These are phyloP conservation scores for Penicillium sp. DNA, from an alignment of 2,329 filamentous ascomycete species.

Conservation along the genomic window DNA sequence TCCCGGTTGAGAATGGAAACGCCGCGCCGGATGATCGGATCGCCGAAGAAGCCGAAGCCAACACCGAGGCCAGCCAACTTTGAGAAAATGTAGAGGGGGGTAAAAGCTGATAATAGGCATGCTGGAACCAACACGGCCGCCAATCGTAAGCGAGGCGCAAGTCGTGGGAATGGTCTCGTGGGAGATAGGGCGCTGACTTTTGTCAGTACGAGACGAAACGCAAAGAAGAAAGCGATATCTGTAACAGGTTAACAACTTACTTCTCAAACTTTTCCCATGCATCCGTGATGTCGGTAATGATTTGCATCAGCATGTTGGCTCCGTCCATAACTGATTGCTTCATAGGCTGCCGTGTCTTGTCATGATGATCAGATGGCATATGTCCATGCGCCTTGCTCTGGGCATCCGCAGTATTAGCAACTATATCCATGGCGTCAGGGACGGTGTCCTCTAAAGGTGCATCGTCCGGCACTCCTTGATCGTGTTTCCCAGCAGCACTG, in stretches of 20 bases:
- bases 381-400: conserved; percentile 58
- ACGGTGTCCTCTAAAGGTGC: conserved; percentile 56
- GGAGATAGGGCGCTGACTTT: conserved; percentile 61
- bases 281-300: conserved; percentile 62
- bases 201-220: conserved; percentile 7
- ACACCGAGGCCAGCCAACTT: conserved; percentile 68
- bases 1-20: conserved; percentile 54
- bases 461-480: conserved; percentile 64
- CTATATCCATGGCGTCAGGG: conserved; percentile 64
- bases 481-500: conserved; percentile 76
- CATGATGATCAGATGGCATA: conserved; percentile 57
- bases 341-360: conserved; percentile 79
- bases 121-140: conserved; percentile 58
- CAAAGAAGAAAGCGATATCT: too few relatives aligned
- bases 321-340: conserved; percentile 76
- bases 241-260: conserved; percentile 37
- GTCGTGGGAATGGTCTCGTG: conserved; percentile 63
- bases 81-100: conserved; percentile 62
- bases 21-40: conserved; percentile 68
- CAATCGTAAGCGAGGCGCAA: conserved; percentile 59
- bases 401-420: conserved; percentile 58
- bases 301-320: conserved; percentile 73
- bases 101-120: conserved; percentile 57
- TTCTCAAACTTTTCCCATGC: conserved; percentile 67
- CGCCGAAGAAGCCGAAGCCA: conserved; percentile 80